Evolutionary conservation across 305 asterid genomes (phyloP).

Genomic region (Withania somnifera): DNA sequence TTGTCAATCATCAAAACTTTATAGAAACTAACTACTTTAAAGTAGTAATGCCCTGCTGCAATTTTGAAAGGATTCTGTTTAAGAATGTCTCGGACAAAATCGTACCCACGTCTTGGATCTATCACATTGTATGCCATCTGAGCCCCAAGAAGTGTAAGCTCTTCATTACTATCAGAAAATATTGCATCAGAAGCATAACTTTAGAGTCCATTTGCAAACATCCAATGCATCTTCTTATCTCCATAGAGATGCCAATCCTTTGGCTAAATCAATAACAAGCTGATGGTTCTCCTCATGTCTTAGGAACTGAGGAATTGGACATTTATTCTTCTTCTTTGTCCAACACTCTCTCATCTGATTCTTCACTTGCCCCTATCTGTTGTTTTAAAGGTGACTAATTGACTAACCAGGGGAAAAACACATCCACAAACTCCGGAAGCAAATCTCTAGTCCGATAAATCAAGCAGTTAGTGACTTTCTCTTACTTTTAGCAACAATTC

Average conservation of each 20-base stretch:
- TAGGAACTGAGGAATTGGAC: constrained; percentile 64
- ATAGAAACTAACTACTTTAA: too few species aligned
- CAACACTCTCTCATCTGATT: constrained; percentile 29
- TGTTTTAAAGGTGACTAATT: constrained; percentile 12
- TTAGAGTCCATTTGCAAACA: constrained; percentile 14
- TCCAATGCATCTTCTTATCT: constrained; percentile 25
- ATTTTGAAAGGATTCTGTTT: constrained; percentile 55
- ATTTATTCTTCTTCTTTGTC: constrained; percentile 8
- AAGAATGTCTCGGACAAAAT: constrained; percentile 44
- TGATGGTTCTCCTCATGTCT: constrained; percentile 51
- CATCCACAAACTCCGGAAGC: constrained; percentile 22
- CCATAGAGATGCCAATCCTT: constrained; percentile 16
- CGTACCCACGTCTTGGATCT: constrained; percentile 64
- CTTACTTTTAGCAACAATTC: constrained; percentile 8
- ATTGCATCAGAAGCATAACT: constrained; percentile 12
- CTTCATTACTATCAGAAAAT: constrained; percentile 13
- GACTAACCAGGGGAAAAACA: constrained; percentile 17
- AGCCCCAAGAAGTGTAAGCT: constrained; percentile 19
- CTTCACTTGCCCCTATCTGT: constrained; percentile 40
- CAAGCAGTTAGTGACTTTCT: background rate
- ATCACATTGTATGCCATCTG: constrained; percentile 31
- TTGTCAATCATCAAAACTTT: too few species aligned
- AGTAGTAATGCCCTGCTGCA: constrained; percentile 83
- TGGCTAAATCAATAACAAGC: constrained; percentile 44
- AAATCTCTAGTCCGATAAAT: constrained; percentile 17